These are phyloP conservation scores for Periglandula ipomoeae DNA, from an alignment of 2,329 filamentous ascomycete species.

Conservation along the genomic window DNA sequence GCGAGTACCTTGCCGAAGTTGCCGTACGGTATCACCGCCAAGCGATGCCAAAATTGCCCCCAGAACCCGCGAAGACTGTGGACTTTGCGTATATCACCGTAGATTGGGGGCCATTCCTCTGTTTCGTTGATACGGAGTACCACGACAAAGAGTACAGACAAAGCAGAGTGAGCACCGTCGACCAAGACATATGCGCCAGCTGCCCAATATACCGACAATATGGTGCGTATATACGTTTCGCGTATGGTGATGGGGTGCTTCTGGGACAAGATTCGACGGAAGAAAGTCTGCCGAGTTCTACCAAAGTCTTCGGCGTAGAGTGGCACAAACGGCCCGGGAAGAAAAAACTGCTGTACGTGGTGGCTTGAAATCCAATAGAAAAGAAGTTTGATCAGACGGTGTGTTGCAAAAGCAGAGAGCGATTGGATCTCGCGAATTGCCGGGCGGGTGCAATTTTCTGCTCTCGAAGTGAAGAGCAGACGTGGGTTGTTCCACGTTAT, in stretches of 20 bases:
- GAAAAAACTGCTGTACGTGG: neutral
- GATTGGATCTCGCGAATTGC: neutral
- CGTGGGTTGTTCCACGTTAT: slow-evolving; percentile 1
- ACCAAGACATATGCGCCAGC: neutral
- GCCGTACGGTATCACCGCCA: neutral
- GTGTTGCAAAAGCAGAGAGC: neutral
- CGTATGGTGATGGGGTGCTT: neutral
- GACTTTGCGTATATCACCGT: neutral
- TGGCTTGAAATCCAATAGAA: neutral
- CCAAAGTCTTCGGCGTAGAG: neutral
- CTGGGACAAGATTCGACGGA: neutral
- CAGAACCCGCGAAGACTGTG: slow-evolving; percentile 1
- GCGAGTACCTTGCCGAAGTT: neutral
- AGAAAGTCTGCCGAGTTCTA: neutral
- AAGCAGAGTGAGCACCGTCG: neutral
- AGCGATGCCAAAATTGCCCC: slow-evolving; percentile 2
- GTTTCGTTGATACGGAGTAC: neutral
- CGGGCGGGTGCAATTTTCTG: neutral
- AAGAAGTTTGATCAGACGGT: neutral
- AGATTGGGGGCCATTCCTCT: neutral
- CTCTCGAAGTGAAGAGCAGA: neutral
- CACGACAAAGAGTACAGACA: neutral
- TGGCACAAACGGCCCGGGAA: neutral
- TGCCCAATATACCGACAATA: neutral
- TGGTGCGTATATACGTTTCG: neutral